A percentile compares a stretch with the other conserved stretches of the same genome.
Evolutionary conservation across 192 early-diverging fungal species (phyloP).

Genomic region (Linderina pennispora): DNA sequence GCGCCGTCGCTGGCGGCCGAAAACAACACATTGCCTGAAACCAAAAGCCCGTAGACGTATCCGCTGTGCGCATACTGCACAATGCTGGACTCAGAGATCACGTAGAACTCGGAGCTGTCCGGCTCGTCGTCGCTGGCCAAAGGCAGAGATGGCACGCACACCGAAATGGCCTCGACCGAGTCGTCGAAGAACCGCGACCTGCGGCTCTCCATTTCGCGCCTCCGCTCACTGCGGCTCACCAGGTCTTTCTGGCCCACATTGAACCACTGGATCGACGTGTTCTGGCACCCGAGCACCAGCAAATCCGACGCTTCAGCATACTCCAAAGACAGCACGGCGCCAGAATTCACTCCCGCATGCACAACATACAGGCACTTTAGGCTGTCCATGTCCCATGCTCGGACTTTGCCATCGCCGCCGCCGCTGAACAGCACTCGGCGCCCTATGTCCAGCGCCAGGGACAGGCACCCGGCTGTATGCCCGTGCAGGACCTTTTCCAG

Average conservation of each 20-base stretch:
- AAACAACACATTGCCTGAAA: conserved; percentile 36
- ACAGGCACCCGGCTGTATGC: conserved; percentile 28
- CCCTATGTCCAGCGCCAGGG: conserved; percentile 8
- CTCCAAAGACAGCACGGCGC: conserved; percentile 62
- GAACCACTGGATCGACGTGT: conserved; percentile 66
- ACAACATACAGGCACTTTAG: conserved; percentile 57
- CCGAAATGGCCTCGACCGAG: conserved; percentile 3
- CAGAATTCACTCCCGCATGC: conserved; percentile 64
- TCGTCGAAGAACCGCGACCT: conserved; percentile 34
- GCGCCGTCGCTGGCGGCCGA: conserved; percentile 66
- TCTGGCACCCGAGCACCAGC: conserved; percentile 69
- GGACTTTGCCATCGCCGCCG: conserved; percentile 64
- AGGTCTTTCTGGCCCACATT: conserved; percentile 18
- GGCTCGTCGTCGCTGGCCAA: conserved; percentile 6
- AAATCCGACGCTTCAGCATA: conserved; percentile 49
- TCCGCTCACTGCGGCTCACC: neutral
- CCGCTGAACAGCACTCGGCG: conserved; percentile 19
- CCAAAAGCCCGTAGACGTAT: conserved; percentile 60
- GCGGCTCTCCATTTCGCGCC: conserved; percentile 13
- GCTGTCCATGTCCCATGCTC: conserved; percentile 60
- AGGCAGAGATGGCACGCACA: conserved; percentile 14
- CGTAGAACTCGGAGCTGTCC: conserved; percentile 38
- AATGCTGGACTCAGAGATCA: conserved; percentile 53
- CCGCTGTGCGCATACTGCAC: conserved; percentile 63
- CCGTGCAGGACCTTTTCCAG: conserved; percentile 27